phyloP scores from a whole-genome alignment of 805 yeast genomes.

The Candida taoyuanica region DNA sequence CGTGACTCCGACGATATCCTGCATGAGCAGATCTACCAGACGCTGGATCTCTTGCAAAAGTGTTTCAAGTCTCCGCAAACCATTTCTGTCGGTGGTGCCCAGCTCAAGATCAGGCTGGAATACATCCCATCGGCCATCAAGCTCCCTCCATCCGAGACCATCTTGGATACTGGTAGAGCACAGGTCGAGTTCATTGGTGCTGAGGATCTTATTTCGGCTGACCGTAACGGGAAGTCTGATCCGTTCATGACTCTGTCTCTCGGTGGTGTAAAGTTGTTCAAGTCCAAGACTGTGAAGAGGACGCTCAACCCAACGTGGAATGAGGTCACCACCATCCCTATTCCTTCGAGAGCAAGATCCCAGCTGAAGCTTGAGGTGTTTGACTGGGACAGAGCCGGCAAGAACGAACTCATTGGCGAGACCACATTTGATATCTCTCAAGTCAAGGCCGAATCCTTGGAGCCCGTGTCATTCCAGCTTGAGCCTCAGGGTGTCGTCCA shows the following conservation, averaged over 20 bases:
- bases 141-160: constrained; percentile 54
- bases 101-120: constrained; percentile 47
- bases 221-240: constrained; percentile 73
- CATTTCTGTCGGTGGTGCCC: constrained; percentile 40
- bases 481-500: constrained; percentile 64
- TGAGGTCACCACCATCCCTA: constrained; percentile 53
- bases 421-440: constrained; percentile 45
- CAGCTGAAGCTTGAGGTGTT: constrained; percentile 44
- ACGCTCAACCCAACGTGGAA: constrained; percentile 76
- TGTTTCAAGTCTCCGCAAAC: constrained; percentile 43
- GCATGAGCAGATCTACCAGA: constrained; percentile 44
- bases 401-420: constrained; percentile 55
- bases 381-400: constrained; percentile 81
- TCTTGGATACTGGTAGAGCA: constrained; percentile 63
- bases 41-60: constrained; percentile 49
- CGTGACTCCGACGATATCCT: constrained; percentile 44
- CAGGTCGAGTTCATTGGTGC: constrained; percentile 55
- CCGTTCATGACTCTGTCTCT: constrained; percentile 54
- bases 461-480: constrained; percentile 45
- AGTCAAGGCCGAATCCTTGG: constrained; percentile 41
- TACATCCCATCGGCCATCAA: constrained; percentile 54
- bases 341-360: constrained; percentile 59
- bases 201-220: constrained; percentile 50
- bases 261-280: constrained; percentile 51
- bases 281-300: constrained; percentile 59